phyloP scores from a whole-genome alignment of 106 monocot species.

The Posidonia australis region DNA sequence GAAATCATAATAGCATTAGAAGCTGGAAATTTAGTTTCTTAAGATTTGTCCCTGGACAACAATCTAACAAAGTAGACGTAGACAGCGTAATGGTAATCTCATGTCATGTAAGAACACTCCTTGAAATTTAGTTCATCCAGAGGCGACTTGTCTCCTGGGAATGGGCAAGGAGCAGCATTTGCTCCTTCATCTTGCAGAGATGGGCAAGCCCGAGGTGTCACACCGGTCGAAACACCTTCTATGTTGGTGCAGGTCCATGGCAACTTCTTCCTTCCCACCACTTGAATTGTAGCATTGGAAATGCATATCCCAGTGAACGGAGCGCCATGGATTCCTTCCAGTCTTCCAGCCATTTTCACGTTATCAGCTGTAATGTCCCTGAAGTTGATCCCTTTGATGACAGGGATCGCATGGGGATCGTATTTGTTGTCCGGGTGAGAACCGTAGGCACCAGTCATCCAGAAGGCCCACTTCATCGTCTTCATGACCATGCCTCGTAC shows the following conservation, averaged over 20 bases:
- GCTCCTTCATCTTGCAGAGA: slow-evolving; percentile 2
- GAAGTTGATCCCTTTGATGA: slow-evolving; percentile 19
- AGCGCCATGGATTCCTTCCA: slow-evolving; percentile 11
- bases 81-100: too few relatives aligned
- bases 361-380: slow-evolving; percentile 26
- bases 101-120: slow-evolving; percentile 9
- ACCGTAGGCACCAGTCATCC: slow-evolving; percentile 29
- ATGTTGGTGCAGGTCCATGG: slow-evolving; percentile 24
- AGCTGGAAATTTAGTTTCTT: too few relatives aligned
- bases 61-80: too few relatives aligned
- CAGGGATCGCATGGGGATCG: slow-evolving; percentile 15
- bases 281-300: slow-evolving; percentile 19
- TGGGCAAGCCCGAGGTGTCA: slow-evolving; percentile 12
- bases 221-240: slow-evolving; percentile 16
- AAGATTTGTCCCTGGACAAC: too few relatives aligned
- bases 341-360: slow-evolving; percentile 19
- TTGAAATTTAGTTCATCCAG: slow-evolving; percentile 10
- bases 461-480: slow-evolving; percentile 38
- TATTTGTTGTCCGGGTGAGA: slow-evolving; percentile 23
- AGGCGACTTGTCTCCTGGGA: slow-evolving; percentile 13
- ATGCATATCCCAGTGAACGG: slow-evolving; percentile 26
- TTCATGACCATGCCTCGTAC: slow-evolving; percentile 13
- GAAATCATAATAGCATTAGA: too few relatives aligned
- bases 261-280: slow-evolving; percentile 13
- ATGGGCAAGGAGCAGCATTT: slow-evolving; percentile 4